Evolutionary conservation across 495 filamentous ascomycete species (phyloP).

Genomic region (Aspergillus affinis): DNA sequence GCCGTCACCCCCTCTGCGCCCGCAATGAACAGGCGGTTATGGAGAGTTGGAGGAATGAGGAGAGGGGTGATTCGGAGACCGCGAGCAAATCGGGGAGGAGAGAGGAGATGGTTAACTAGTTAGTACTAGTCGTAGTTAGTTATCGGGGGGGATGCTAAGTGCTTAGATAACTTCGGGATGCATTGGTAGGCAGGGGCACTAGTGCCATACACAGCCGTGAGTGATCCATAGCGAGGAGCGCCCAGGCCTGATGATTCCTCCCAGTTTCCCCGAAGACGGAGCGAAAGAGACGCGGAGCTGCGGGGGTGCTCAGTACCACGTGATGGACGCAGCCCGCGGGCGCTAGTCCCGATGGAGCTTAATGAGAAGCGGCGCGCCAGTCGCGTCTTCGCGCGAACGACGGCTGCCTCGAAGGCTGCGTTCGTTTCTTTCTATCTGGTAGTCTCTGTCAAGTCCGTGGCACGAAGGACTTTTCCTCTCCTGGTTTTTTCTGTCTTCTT

Average conservation of each 20-base stretch:
- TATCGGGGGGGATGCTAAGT: too few species aligned
- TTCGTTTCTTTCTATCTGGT: background rate
- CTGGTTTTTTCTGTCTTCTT: background rate
- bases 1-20: background rate
- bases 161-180: background rate
- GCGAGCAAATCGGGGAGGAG: background rate
- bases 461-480: background rate
- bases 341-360: constrained; percentile 1
- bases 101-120: too few species aligned
- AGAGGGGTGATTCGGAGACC: background rate
- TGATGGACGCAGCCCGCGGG: background rate
- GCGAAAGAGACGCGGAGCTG: too few species aligned
- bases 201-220: background rate
- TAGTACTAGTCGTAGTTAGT: too few species aligned
- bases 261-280: background rate
- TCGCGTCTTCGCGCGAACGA: constrained; percentile 5
- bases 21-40: background rate
- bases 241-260: background rate
- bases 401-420: background rate
- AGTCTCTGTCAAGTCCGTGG: background rate
- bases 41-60: background rate
- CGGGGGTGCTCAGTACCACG: background rate
- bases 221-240: background rate
- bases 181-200: background rate
- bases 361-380: background rate